Base-by-base conservation (phyloP, 2,329 filamentous ascomycete genomes). In the Hypomyces perniciosus region DNA sequence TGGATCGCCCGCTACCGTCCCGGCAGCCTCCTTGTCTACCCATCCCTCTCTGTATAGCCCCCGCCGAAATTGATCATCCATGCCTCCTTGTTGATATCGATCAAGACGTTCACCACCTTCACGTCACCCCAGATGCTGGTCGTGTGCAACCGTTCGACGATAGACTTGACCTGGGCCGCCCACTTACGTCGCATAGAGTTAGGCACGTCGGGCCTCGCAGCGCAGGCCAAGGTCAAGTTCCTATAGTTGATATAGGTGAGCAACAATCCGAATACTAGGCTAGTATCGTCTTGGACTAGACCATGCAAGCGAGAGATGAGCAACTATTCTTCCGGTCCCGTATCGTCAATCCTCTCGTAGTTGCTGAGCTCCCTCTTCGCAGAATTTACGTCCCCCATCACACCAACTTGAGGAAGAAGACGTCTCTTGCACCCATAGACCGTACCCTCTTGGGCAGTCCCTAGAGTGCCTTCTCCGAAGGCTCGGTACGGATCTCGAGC, bases 31-130 rank as follows among this genome's bases (percentile, higher is more conserved):
- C 26, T 6, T 30, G 28, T 28, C 10, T 13, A 44, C 41, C 41
- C 41, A 44, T 10, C 41, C 41, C 26, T 30, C 20, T n/a, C 20
- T n/a, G 38, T 41, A 41, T 41, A 41, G 10, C 38, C 38, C 9
- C 62, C 63, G 2, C 61, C 63, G 51, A 68, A 67, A 44, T 67
- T 61, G 10, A 60, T 57, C 1, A 65, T 46, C 59, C 63, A 65
- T 1, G 61, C 59, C 41, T 67, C 54, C 6, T 61, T 57, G 10
- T 59, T 41, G 20, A 42, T 38, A 37, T 65, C 61, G 20, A 68
- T 61, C 10, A 68, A 52, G 13, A 65, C 50, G 41, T 68, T 67
- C 8, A 58, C 56, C 2, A 60, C 51, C 44, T 67, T 66, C 6
- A 54, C 63, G 41, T 66, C 64, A 8, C 66, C 63, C 64, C 62